Conservation (phyloP, 305 asterid species). For the Ilex paraguariensis region DNA sequence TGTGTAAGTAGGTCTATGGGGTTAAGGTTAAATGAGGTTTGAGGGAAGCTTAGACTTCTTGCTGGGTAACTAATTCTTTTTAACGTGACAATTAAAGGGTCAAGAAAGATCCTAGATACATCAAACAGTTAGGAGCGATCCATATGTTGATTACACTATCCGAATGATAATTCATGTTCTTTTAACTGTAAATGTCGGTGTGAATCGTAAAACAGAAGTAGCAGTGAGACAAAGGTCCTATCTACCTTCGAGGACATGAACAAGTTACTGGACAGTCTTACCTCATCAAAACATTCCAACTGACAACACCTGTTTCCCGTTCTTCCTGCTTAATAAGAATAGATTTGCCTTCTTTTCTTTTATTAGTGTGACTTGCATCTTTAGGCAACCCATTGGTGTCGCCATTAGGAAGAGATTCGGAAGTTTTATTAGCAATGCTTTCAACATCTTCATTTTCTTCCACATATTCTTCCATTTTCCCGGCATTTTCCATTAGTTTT, state of each 20-base stretch:
- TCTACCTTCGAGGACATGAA: too few relatives aligned
- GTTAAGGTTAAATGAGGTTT: too few relatives aligned
- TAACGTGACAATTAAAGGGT: neutral
- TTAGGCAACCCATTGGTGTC: constrained; percentile 34
- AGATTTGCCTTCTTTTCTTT: constrained; percentile 60
- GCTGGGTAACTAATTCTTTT: too few relatives aligned
- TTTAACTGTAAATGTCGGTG: too few relatives aligned
- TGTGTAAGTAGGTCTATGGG: too few relatives aligned
- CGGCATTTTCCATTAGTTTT: constrained; percentile 91
- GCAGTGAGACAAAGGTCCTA: too few relatives aligned
- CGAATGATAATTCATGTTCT: too few relatives aligned
- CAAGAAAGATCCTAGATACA: too few relatives aligned
- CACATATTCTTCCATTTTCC: constrained; percentile 88
- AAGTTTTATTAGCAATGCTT: constrained; percentile 24
- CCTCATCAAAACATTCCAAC: constrained; percentile 81
- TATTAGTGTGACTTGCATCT: constrained; percentile 34
- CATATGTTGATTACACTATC: too few relatives aligned
- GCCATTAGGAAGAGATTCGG: constrained; percentile 44
- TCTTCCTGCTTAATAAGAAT: constrained; percentile 93
- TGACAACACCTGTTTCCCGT: constrained; percentile 90
- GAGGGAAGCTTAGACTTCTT: too few relatives aligned
- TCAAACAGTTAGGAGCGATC: too few relatives aligned
- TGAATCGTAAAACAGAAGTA: too few relatives aligned
- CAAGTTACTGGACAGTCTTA: constrained; percentile 6
- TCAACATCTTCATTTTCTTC: constrained; percentile 58